Base-by-base conservation (phyloP, 169 alveolate genomes). In the Theileria sp. region DNA sequence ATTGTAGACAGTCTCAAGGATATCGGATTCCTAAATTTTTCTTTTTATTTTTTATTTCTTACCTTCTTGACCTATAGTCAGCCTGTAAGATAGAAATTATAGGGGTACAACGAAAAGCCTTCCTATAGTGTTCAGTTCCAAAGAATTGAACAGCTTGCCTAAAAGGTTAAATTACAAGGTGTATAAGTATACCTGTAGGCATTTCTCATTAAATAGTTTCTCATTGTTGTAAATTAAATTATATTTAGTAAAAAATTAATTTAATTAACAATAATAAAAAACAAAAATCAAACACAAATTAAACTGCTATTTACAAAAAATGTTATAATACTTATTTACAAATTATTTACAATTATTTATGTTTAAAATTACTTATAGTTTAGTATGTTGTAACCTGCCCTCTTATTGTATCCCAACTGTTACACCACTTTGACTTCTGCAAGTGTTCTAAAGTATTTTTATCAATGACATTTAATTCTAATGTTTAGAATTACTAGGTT, bases 111-210 rank as follows among this genome's bases (percentile, higher is more conserved):
- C 64, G 58, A 32, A 85, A 85, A 36, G 91, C 91, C 80, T 79
- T 85, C 71, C 91, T 78, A 74, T 85, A 85, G 79, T 79, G 79
- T 54, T 85, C 91, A n/a, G 83, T 65, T 75, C 91, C 91, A 44
- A 85, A 85, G 77, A 74, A 75, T 74, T 79, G 58, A 75, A 85
- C 91, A 28, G 91, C 91, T 30, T 79, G 64, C 77, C 91, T 85
- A 65, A 36, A 69, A 19, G 9, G n/a, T 44, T 50, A 13, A 25
- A 13, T 21, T 36, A n/a, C 5, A 15, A 69, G 19, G 36, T 50
- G 32, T 68, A 36, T n/a, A 9, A 21, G 34, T 3, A 36, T 60
- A 74, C 80, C 72, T 74, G 71, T 74, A 74, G 58, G 64, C 64
- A 74, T 30, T 28, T 62, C 64, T 74, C 80, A 74, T 74, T 60